Evolutionary conservation across 176 grass and related monocot species (phyloP), one percentile per base, ranked within the genome.

Genomic region (Eragrostis nindensis): DNA sequence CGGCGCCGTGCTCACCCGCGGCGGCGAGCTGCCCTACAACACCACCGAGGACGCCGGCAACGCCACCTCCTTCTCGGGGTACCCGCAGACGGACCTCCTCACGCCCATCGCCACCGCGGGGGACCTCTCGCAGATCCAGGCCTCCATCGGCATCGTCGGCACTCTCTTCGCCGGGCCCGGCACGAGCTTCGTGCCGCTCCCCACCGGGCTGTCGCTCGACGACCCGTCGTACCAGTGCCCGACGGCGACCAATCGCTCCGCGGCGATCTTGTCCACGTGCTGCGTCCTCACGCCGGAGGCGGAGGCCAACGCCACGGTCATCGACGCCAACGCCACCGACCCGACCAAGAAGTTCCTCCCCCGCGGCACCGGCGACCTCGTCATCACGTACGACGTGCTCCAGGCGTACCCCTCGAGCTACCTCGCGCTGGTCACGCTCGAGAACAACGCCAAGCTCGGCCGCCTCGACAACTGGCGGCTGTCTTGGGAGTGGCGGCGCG

Each of bases 391-490:
- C 72, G 95, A 97, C 43, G 83, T 97, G 18, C 21, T 87, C 73
- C 95, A 97, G 84, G 86, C 92, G 0, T 87, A 87, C 76, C 12
- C 82, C 0, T 74, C 87, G 5, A 94, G 80, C 83, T 97, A 97
- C 85, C 92, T 97, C 13, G 92, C 95, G 40, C 88, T 92, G 18
- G 89, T 97, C 61, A 92, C 95, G 45, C 77, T 97, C 40, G 95
- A 92, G 27, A 97, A 97, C 90, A 90, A 87, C 21, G 89, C 84
- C 17, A 85, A 84, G 45, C 92, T 97, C n/a, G 95, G 85, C 61
- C 91, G 92, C 80, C 92, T 97, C 59, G 92, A 98, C 80, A 94
- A 97, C 73, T 97, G 89, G 95, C 80, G 79, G 25, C 65, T 97
- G 30, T 80, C 92, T 2, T 97, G 95, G 95, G 86, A 90, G 56